Evolutionary conservation across 129 eudicot species (phyloP).

Genomic region (Silybum marianum): DNA sequence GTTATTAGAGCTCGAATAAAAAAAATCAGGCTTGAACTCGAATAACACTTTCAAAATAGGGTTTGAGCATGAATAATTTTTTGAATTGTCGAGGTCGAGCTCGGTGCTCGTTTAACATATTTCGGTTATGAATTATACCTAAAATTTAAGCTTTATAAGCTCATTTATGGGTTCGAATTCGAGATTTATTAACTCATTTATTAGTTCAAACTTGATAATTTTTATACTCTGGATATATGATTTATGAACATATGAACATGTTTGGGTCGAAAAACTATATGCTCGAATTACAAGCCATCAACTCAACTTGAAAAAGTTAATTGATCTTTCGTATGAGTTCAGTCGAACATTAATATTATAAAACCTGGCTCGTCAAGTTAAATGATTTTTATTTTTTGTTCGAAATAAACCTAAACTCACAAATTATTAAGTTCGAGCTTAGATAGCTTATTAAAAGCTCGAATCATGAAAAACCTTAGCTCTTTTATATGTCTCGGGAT

Average conservation of each 20-base stretch:
- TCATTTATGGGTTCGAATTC: not conserved
- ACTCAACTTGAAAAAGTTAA: not conserved
- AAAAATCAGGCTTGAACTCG: too few relatives aligned
- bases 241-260: not conserved
- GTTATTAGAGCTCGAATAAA: too few relatives aligned
- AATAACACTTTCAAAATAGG: too few relatives aligned
- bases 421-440: not conserved
- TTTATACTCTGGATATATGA: not conserved
- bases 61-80: too few relatives aligned
- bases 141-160: not conserved
- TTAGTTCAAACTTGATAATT: not conserved
- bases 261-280: not conserved
- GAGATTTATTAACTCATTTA: not conserved
- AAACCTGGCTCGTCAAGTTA: not conserved
- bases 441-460: too few relatives aligned
- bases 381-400: not conserved
- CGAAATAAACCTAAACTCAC: not conserved
- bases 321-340: not conserved
- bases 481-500: too few relatives aligned
- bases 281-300: not conserved
- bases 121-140: not conserved
- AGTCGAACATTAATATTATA: not conserved
- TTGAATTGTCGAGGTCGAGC: too few relatives aligned
- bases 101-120: not conserved
- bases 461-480: not conserved